These are phyloP conservation scores for Talaromyces sp. DNA, from an alignment of 2,329 filamentous ascomycete species.

Conservation along the genomic window DNA sequence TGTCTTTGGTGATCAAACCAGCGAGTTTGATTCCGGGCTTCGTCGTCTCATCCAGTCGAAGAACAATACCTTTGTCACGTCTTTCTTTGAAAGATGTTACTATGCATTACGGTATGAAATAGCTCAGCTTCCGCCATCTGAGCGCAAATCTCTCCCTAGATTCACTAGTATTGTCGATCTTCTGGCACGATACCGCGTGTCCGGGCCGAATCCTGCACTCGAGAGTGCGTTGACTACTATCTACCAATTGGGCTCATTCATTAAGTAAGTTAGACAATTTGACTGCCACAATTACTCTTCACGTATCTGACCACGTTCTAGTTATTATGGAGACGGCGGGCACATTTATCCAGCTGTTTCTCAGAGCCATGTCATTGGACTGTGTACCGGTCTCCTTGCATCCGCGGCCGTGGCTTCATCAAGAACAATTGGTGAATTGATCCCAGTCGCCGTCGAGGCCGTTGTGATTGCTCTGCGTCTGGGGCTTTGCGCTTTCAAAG, in stretches of 20 bases:
- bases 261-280: slow-evolving; percentile 32
- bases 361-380: slow-evolving; percentile 33
- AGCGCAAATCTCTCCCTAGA: slow-evolving; percentile 31
- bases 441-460: slow-evolving; percentile 36
- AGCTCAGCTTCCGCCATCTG: slow-evolving; percentile 25
- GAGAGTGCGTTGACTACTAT: slow-evolving; percentile 40
- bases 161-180: slow-evolving; percentile 36
- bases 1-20: slow-evolving; percentile 44
- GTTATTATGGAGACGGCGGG: slow-evolving; percentile 37
- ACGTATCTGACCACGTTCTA: slow-evolving; percentile 17
- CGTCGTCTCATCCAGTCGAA: slow-evolving; percentile 36
- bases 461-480: slow-evolving; percentile 39
- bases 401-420: slow-evolving; percentile 35
- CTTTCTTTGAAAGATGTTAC: slow-evolving; percentile 39
- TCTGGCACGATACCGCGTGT: slow-evolving; percentile 27
- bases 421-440: slow-evolving; percentile 35
- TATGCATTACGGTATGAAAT: slow-evolving; percentile 38
- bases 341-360: slow-evolving; percentile 33
- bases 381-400: slow-evolving; percentile 39
- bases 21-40: slow-evolving; percentile 37
- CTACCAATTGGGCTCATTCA: slow-evolving; percentile 38
- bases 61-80: slow-evolving; percentile 35
- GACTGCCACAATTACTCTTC: background rate
- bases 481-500: slow-evolving; percentile 35
- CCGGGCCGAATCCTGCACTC: slow-evolving; percentile 31